These are phyloP conservation scores for Candida tibetensis DNA, from an alignment of 805 yeast genomes.

Conservation along the genomic window DNA sequence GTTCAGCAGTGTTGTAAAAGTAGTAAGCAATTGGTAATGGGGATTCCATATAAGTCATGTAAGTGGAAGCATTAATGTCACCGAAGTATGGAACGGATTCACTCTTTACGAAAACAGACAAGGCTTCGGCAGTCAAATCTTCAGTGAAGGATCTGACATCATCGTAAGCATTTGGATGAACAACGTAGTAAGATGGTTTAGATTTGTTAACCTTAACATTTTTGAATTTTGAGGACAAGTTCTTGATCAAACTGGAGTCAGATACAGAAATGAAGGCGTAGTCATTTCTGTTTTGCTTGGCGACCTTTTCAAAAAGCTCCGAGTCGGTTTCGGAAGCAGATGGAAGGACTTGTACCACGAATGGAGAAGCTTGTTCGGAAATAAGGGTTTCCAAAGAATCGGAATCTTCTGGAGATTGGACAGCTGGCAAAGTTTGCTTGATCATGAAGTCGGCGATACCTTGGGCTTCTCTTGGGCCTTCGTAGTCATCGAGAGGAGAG, in stretches of 20 bases:
- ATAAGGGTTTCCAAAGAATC: constrained; percentile 51
- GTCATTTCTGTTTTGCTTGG: constrained; percentile 62
- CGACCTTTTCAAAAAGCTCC: constrained; percentile 51
- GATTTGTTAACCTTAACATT: constrained; percentile 18
- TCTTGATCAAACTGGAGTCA: constrained; percentile 39
- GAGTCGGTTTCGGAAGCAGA: constrained; percentile 24
- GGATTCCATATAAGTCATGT: constrained; percentile 67
- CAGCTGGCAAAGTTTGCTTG: constrained; percentile 77
- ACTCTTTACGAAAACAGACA: constrained; percentile 49
- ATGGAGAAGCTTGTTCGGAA: constrained; percentile 47
- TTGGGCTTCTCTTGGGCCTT: constrained; percentile 80
- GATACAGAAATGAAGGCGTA: constrained; percentile 56
- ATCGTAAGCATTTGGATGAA: constrained; percentile 44
- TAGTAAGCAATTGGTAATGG: constrained; percentile 82
- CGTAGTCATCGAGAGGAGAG: constrained; percentile 60
- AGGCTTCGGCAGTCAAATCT: constrained; percentile 29
- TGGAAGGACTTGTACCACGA: constrained; percentile 53
- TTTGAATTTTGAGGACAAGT: constrained; percentile 33
- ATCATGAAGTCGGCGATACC: constrained; percentile 77
- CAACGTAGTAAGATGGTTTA: constrained; percentile 35
- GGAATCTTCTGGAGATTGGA: constrained; percentile 40
- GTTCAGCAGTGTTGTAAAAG: constrained; percentile 70
- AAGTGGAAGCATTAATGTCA: constrained; percentile 80
- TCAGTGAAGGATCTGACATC: constrained; percentile 48
- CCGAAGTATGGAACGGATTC: constrained; percentile 84